Conservation (phyloP, 2,329 filamentous ascomycete genomes). For the Fusarium sp. region DNA sequence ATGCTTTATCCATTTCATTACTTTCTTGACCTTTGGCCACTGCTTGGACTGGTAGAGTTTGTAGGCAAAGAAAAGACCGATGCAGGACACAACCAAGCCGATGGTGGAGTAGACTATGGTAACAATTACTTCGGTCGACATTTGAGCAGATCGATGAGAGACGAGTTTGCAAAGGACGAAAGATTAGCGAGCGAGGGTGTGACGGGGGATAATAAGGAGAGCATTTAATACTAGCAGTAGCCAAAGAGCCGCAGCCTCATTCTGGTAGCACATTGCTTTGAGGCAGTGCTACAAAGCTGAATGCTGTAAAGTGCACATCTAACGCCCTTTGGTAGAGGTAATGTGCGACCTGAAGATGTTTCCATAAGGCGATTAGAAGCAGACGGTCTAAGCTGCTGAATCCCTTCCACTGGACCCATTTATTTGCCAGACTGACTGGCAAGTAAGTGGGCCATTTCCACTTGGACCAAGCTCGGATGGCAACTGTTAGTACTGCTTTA, state of each 20-base stretch:
- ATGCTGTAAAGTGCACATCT: background rate
- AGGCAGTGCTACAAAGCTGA: conserved; percentile 10
- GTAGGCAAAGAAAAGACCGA: too few species aligned
- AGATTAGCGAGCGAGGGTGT: background rate
- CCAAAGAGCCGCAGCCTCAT: background rate
- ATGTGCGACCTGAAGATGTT: background rate
- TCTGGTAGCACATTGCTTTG: background rate
- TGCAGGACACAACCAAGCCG: too few species aligned
- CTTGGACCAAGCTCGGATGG: too few species aligned
- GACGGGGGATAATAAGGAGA: background rate
- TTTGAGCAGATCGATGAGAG: background rate
- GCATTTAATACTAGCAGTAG: background rate
- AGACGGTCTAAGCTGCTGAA: too few species aligned
- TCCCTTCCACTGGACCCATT: too few species aligned
- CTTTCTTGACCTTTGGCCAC: too few species aligned
- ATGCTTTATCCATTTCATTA: too few species aligned
- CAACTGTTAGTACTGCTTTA: too few species aligned
- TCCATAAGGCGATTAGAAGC: background rate
- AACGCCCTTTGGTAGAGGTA: too few species aligned
- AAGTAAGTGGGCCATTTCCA: too few species aligned
- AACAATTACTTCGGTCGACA: conserved; percentile 4
- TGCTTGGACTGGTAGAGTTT: too few species aligned
- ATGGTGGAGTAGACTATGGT: background rate
- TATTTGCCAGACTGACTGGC: too few species aligned
- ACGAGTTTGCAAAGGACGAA: background rate